phyloP scores from a whole-genome alignment of 129 eudicot species.

The sunflower (Helianthus annuus) region HanXRQr2.0-SUNRISE NC_035448.2:178232313-178232812 shows the following conservation, averaged over 20 bases:
- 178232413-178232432: background rate
- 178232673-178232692: background rate
- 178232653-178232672: background rate
- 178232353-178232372: too few relatives aligned
- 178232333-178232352: too few relatives aligned
- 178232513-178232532: constrained; percentile 23
- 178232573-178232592: background rate
- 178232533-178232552: background rate
- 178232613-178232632: constrained; percentile 18
- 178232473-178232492: too few relatives aligned
- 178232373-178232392: too few relatives aligned
- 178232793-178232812: constrained; percentile 10
- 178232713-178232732: background rate
- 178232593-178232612: background rate
- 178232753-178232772: background rate
- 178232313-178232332: too few relatives aligned
- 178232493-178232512: background rate
- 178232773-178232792: background rate
- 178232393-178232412: constrained; percentile 20
- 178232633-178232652: too few relatives aligned
- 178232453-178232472: too few relatives aligned
- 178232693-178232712: background rate
- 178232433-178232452: constrained; percentile 26
- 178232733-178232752: background rate
- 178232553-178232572: constrained; percentile 29